Conservation (phyloP, 345 rosid genomes). For the Psidium guajava region DNA sequence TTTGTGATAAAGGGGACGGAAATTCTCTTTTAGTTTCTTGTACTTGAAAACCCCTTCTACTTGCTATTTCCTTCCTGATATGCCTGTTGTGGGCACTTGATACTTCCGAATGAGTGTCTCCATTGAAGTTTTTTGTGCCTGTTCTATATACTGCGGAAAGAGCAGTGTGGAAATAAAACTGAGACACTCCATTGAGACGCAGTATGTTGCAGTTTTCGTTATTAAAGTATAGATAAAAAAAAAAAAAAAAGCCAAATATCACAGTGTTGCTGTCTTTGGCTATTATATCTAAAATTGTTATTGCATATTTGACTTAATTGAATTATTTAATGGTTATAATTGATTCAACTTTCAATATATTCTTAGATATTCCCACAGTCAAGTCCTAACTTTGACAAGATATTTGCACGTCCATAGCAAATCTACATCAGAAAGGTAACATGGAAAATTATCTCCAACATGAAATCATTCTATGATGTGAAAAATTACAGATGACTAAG, state of each 20-base stretch:
- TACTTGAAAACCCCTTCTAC: background rate
- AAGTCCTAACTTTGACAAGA: no score
- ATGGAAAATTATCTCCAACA: no score
- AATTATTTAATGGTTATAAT: no score
- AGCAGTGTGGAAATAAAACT: background rate
- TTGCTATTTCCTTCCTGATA: background rate
- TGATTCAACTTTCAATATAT: no score
- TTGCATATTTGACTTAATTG: background rate
- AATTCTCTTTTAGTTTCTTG: constrained; percentile 13
- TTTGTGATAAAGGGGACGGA: constrained; percentile 11
- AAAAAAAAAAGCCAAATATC: background rate
- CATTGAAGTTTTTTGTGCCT: background rate
- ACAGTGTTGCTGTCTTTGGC: background rate
- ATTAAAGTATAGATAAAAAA: background rate
- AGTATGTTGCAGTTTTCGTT: background rate
- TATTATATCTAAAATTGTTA: background rate
- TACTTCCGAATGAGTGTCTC: background rate
- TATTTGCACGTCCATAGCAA: no score
- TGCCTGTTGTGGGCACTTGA: background rate
- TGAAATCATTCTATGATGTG: no score
- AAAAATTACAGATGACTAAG: no score
- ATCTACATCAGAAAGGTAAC: no score
- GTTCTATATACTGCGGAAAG: background rate
- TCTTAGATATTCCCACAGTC: no score
- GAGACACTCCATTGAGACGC: background rate